Conservation (phyloP, 2,329 filamentous ascomycete genomes). For the Xylaria sp. region DNA sequence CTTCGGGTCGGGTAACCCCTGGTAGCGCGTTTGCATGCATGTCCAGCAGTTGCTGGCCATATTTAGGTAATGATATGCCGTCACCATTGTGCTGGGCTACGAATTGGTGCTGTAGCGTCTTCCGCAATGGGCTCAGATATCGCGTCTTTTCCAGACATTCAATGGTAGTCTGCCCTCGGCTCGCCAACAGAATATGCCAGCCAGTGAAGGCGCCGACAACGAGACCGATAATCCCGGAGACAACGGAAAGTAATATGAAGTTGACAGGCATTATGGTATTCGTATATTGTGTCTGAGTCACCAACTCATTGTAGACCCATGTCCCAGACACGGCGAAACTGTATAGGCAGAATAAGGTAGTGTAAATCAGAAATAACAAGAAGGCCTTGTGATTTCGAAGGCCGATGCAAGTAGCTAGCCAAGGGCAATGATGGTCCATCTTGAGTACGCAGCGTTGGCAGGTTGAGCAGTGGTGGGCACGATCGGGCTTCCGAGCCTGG, state of each 20-base stretch:
- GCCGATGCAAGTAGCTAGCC: conserved; percentile 95
- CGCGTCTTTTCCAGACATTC: conserved; percentile 96
- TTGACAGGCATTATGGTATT: conserved; percentile 88
- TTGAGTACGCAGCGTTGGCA: conserved; percentile 95
- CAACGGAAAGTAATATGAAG: conserved; percentile 85
- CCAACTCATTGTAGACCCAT: conserved; percentile 88
- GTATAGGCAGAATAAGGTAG: conserved; percentile 84
- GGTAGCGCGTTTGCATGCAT: conserved; percentile 85
- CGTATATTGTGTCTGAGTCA: conserved; percentile 75
- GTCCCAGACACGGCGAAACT: conserved; percentile 78
- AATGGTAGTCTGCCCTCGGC: conserved; percentile 88
- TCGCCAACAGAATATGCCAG: conserved; percentile 89
- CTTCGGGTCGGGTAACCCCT: conserved; percentile 81
- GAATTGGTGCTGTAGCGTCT: conserved; percentile 73
- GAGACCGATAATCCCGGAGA: conserved; percentile 90
- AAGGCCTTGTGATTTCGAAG: conserved; percentile 96
- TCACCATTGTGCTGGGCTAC: conserved; percentile 64
- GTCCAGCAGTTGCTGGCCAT: conserved; percentile 80
- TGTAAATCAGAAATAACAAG: conserved; percentile 90
- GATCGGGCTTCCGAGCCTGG: conserved; percentile 91
- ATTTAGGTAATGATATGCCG: conserved; percentile 63
- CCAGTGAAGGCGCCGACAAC: conserved; percentile 88
- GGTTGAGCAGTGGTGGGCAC: conserved; percentile 95
- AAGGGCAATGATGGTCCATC: conserved; percentile 99
- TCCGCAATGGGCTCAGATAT: conserved; percentile 84